Base-by-base conservation (phyloP, 202 grass and related monocot genomes). In the Alloteropsis angusta region DNA sequence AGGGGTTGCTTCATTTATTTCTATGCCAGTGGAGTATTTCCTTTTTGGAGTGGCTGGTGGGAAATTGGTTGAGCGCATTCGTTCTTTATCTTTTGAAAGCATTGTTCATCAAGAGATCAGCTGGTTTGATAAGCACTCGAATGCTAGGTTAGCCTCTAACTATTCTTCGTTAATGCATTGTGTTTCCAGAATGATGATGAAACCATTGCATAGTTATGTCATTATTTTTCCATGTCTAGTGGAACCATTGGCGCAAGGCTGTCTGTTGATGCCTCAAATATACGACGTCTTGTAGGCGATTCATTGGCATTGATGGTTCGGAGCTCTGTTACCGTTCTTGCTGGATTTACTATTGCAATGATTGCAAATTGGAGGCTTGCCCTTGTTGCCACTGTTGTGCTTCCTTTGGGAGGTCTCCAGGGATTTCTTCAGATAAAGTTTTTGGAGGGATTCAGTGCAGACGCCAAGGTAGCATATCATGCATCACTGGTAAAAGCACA, bases 401-500 rank as follows among this genome's bases (percentile, higher is more conserved):
- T 71, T 71, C 44, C 26, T 50, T 34, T 10, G 26, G 67, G 44
- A 4, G 67, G 67, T 35, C 44, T 71, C 35, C 78, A 82, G 61
- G 77, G 78, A 28, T 87, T 77, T 54, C 57, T 81, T 70, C 78
- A 87, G 53, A 69, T 87, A 15, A 87, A 78, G 52, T 83, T 83
- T 43, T 68, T 87, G 60, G 52, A 87, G 72, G 85, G 79, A 54
- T 78, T 83, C 71, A 87, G 79, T 54, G 65, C 65, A 39, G 65
- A 83, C 38, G 85, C 85, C 18, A 87, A 87, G 85, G 85, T 87
- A 45, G 17, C 30, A 76, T 61, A 30, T 30, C 16, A 76, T 45
- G 15, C 56, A 62, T 61, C 28, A 23, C 17, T 63, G 57, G 18
- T 78, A 42, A 74, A 74, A 18, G 25, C 12, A 65, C 12, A 41